Evolutionary conservation across 2,329 filamentous ascomycete species (phyloP).

Genomic region (Ophiostoma sp.): DNA sequence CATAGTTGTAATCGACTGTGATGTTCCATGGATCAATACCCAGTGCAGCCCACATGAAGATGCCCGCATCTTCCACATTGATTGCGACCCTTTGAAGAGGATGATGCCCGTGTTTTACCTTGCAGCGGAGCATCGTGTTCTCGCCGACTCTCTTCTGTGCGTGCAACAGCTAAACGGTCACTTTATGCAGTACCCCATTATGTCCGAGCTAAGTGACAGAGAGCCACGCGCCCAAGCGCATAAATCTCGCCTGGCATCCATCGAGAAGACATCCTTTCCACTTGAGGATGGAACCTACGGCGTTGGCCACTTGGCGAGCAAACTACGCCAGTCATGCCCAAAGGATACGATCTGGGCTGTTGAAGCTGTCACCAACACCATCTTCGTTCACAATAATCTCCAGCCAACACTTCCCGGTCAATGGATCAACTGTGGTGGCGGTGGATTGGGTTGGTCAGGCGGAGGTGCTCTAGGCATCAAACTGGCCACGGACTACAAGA

Average conservation of each 20-base stretch:
- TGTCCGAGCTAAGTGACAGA: too few species aligned
- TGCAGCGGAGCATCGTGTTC: constrained; percentile 58
- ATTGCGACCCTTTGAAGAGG: constrained; percentile 62
- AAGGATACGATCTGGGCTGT: constrained; percentile 62
- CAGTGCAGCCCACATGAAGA: constrained; percentile 52
- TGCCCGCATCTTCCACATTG: constrained; percentile 57
- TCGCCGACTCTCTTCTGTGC: constrained; percentile 58
- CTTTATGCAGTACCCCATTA: constrained; percentile 42
- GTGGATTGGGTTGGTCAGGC: constrained; percentile 50
- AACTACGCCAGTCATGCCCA: constrained; percentile 36
- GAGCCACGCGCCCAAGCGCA: too few species aligned
- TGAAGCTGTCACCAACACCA: constrained; percentile 67
- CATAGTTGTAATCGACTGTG: constrained; percentile 80
- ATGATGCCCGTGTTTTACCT: constrained; percentile 72
- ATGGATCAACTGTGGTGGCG: constrained; percentile 51
- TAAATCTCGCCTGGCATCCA: too few species aligned
- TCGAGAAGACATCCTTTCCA: constrained; percentile 45
- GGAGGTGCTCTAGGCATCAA: constrained; percentile 48
- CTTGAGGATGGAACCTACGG: constrained; percentile 58
- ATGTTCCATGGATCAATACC: constrained; percentile 91
- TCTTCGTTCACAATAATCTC: constrained; percentile 62
- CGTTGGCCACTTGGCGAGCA: constrained; percentile 41
- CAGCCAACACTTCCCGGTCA: constrained; percentile 50
- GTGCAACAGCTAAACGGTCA: constrained; percentile 64
- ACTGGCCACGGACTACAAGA: constrained; percentile 39